These are phyloP conservation scores for Podospora pseudopauciseta DNA, from an alignment of 495 filamentous ascomycete species.

Conservation along the genomic window DNA sequence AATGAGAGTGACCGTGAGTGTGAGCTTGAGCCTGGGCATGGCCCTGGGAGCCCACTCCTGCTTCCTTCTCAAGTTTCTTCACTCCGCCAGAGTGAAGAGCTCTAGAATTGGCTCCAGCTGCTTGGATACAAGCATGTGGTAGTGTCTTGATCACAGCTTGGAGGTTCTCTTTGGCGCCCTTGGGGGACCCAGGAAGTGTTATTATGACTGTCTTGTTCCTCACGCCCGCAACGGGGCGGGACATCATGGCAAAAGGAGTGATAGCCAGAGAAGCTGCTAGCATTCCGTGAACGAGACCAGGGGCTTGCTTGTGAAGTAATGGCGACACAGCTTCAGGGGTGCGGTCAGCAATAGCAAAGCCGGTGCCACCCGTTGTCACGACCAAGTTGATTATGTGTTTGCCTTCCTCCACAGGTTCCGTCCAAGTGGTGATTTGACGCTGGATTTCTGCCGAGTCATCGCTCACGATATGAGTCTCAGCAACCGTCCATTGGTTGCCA, in stretches of 20 bases:
- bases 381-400: conserved; percentile 63
- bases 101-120: conserved; percentile 78
- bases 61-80: conserved; percentile 78
- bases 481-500: conserved; percentile 62
- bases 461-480: conserved; percentile 69
- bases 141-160: conserved; percentile 82
- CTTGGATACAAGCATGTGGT: conserved; percentile 90
- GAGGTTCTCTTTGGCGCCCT: conserved; percentile 96
- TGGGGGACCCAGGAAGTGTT: conserved; percentile 91
- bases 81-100: conserved; percentile 75
- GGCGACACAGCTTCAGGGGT: conserved; percentile 88
- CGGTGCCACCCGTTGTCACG: conserved; percentile 86
- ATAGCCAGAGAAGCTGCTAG: conserved; percentile 76
- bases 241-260: conserved; percentile 98
- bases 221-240: conserved; percentile 87
- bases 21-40: conserved; percentile 35
- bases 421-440: conserved; percentile 61
- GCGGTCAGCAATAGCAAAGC: conserved; percentile 81
- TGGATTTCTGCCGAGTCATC: conserved; percentile 77
- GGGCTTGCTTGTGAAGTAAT: conserved; percentile 80
- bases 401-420: conserved; percentile 44
- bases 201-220: conserved; percentile 80
- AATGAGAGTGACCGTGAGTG: conserved; percentile 49
- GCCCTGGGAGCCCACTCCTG: conserved; percentile 48
- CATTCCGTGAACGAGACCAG: conserved; percentile 93